Evolutionary conservation across 805 yeast genomes (phyloP).

Genomic region (Naumovozyma dairenensis): DNA sequence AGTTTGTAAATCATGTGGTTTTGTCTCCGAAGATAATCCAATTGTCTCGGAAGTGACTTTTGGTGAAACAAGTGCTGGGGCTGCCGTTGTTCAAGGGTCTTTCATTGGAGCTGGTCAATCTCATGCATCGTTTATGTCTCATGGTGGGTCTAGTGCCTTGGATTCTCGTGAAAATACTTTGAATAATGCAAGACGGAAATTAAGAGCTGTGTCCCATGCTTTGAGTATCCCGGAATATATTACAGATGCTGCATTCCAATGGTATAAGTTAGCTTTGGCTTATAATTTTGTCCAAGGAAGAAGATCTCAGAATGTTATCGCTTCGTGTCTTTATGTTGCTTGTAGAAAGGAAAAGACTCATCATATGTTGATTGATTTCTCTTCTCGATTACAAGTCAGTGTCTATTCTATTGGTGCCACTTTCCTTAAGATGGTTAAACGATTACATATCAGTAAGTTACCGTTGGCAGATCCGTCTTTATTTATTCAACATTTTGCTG

Average conservation of each 20-base stretch:
- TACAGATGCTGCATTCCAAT: slow-evolving; percentile 75
- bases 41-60: slow-evolving; percentile 93
- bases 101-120: slow-evolving; percentile 83
- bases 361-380: slow-evolving; percentile 93
- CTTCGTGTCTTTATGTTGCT: slow-evolving; percentile 89
- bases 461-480: slow-evolving; percentile 93
- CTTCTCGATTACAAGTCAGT: slow-evolving; percentile 78
- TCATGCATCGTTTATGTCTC: slow-evolving; percentile 47
- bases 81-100: slow-evolving; percentile 92
- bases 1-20: slow-evolving; percentile 76
- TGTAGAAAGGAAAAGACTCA: slow-evolving; percentile 87
- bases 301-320: slow-evolving; percentile 86
- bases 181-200: slow-evolving; percentile 69
- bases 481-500: slow-evolving; percentile 89
- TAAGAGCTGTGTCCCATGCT: slow-evolving; percentile 70
- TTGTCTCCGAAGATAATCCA: slow-evolving; percentile 82
- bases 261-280: slow-evolving; percentile 81
- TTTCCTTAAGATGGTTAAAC: slow-evolving; percentile 83
- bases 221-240: slow-evolving; percentile 75
- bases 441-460: slow-evolving; percentile 60
- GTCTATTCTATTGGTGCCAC: slow-evolving; percentile 96
- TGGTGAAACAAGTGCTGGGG: slow-evolving; percentile 87
- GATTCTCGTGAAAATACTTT: slow-evolving; percentile 87
- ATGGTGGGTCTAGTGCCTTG: slow-evolving; percentile 59
- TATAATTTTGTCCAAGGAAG: slow-evolving; percentile 96